phyloP scores from a whole-genome alignment of 2,329 filamentous ascomycete genomes.

The Botrytis tulipae region DNA sequence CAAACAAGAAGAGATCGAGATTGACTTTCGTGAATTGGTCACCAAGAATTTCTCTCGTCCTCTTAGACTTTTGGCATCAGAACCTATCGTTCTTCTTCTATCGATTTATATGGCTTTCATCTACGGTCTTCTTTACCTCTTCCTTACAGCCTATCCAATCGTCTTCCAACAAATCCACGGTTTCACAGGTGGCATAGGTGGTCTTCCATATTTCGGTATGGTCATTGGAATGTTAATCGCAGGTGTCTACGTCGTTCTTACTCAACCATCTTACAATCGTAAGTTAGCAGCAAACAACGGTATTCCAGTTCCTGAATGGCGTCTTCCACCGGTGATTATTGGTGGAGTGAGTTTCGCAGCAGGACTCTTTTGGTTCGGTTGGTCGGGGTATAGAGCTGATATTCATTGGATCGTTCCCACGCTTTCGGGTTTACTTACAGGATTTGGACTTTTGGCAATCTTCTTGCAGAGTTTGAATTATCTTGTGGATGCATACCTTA shows the following conservation, averaged over 20 bases:
- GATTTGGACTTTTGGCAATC: slow-evolving; percentile 78
- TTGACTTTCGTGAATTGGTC: slow-evolving; percentile 62
- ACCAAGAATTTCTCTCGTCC: slow-evolving; percentile 50
- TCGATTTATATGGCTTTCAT: slow-evolving; percentile 74
- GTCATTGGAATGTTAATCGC: slow-evolving; percentile 69
- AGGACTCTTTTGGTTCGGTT: slow-evolving; percentile 77
- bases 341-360: slow-evolving; percentile 59
- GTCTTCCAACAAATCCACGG: slow-evolving; percentile 73
- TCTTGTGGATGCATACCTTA: slow-evolving; percentile 68
- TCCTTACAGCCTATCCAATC: slow-evolving; percentile 80
- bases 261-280: slow-evolving; percentile 65
- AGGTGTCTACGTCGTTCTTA: slow-evolving; percentile 59
- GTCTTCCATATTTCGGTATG: slow-evolving; percentile 85
- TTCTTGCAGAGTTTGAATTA: slow-evolving; percentile 82
- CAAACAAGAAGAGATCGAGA: slow-evolving; percentile 69
- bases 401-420: slow-evolving; percentile 66
- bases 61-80: slow-evolving; percentile 54
- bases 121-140: slow-evolving; percentile 78
- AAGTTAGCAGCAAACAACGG: slow-evolving; percentile 68
- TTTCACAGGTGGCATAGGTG: slow-evolving; percentile 67
- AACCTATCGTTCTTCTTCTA: slow-evolving; percentile 67
- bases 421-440: slow-evolving; percentile 61
- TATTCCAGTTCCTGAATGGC: slow-evolving; percentile 64
- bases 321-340: slow-evolving; percentile 59
- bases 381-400: slow-evolving; percentile 53